Conservation (phyloP, 1,284 basidiomycete genomes). For the Rhodotorula sp. region DNA sequence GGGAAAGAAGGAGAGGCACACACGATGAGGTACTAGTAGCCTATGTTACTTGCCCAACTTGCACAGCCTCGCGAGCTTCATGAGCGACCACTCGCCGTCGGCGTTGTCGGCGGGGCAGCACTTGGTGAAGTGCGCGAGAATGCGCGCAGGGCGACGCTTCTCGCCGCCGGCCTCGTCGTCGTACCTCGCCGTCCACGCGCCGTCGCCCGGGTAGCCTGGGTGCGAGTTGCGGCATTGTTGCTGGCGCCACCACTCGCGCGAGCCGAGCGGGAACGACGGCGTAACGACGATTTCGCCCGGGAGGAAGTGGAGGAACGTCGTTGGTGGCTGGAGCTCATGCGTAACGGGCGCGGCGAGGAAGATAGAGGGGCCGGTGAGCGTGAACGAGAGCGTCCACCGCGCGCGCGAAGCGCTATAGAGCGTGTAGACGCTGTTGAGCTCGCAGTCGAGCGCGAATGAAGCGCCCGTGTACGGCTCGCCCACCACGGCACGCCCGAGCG, state of each 20-base stretch:
- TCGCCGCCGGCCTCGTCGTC: slow-evolving; percentile 1
- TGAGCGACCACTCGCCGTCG: slow-evolving; percentile 13
- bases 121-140: slow-evolving; percentile 11
- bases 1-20: neutral
- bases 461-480: neutral
- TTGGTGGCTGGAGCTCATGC: neutral
- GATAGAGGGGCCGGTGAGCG: slow-evolving; percentile 1
- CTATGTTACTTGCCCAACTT: neutral
- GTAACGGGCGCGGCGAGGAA: neutral
- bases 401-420: neutral
- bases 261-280: neutral
- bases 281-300: slow-evolving; percentile 16
- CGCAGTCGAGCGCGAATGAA: slow-evolving; percentile 8
- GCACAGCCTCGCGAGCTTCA: slow-evolving; percentile 11
- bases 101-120: slow-evolving; percentile 5
- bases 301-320: slow-evolving; percentile 18
- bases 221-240: slow-evolving; percentile 8
- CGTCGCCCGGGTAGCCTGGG: neutral
- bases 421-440: slow-evolving; percentile 2
- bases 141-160: slow-evolving; percentile 1
- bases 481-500: neutral
- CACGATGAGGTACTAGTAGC: no score
- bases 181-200: slow-evolving; percentile 12
- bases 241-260: slow-evolving; percentile 6
- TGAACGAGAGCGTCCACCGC: neutral